phyloP scores from a whole-genome alignment of 371 early-diverging fungal species.

The Saksenaea vasiformis region DNA sequence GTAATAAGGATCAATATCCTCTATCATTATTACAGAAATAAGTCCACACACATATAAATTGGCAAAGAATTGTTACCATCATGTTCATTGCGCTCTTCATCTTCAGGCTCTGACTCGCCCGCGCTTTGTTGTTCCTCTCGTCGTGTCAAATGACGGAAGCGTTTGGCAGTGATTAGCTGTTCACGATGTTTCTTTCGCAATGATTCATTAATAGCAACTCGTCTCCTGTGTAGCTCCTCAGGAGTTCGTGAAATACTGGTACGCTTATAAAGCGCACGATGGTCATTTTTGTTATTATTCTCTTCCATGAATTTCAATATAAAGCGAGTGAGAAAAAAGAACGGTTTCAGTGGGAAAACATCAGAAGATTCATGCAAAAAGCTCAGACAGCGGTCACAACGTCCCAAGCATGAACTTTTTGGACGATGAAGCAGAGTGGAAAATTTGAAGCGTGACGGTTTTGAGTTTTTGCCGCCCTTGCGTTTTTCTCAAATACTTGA shows the following conservation, averaged over 20 bases:
- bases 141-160: constrained; percentile 45
- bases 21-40: constrained; percentile 2
- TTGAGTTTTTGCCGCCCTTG: no score
- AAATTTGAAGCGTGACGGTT: no score
- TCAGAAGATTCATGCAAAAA: neutral
- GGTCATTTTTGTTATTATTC: constrained; percentile 2
- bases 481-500: no score
- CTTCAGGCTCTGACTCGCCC: constrained; percentile 14
- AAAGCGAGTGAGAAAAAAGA: neutral
- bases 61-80: constrained; percentile 15
- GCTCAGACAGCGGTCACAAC: constrained; percentile 1
- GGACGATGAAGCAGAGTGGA: no score
- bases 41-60: neutral
- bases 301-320: neutral
- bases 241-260: constrained; percentile 42
- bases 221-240: constrained; percentile 38
- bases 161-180: constrained; percentile 55
- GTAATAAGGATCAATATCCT: constrained; percentile 27
- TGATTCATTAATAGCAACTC: constrained; percentile 44
- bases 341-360: neutral
- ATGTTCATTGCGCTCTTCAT: constrained; percentile 30
- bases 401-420: no score
- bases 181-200: constrained; percentile 55
- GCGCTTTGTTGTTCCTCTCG: constrained; percentile 26
- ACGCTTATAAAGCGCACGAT: constrained; percentile 38